A percentile compares a stretch with the other conserved stretches of the same genome.
Evolutionary conservation across 1,139 yeast genomes (phyloP).

Genomic region (Starmera stellimalicola): DNA sequence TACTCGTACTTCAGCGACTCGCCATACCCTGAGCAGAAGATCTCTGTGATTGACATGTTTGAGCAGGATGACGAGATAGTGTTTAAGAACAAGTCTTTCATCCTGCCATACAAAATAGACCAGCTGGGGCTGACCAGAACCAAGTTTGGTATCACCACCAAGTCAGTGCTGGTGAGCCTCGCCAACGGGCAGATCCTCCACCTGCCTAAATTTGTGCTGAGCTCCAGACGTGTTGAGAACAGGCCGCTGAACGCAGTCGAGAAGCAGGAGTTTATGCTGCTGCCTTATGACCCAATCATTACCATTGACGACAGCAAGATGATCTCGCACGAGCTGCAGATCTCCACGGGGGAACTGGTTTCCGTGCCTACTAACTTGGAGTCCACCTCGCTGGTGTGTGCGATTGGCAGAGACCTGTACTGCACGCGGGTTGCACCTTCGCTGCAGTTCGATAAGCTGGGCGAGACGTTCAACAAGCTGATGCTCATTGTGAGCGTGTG

Average conservation of each 20-base stretch:
- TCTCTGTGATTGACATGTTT: slow-evolving; percentile 71
- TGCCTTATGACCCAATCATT: slow-evolving; percentile 61
- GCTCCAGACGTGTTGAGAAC: slow-evolving; percentile 51
- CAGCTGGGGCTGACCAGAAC: slow-evolving; percentile 54
- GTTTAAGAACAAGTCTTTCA: slow-evolving; percentile 44
- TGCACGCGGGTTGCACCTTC: slow-evolving; percentile 78
- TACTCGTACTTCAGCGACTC: slow-evolving; percentile 50
- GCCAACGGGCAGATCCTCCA: slow-evolving; percentile 56
- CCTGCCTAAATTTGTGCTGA: slow-evolving; percentile 55
- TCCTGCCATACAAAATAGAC: slow-evolving; percentile 47
- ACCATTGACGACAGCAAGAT: slow-evolving; percentile 35
- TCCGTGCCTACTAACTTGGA: slow-evolving; percentile 67
- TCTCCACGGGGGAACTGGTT: slow-evolving; percentile 29
- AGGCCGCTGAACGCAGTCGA: slow-evolving; percentile 47
- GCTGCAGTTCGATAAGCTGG: slow-evolving; percentile 69
- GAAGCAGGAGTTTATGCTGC: slow-evolving; percentile 48
- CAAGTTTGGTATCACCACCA: slow-evolving; percentile 63
- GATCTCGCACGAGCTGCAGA: slow-evolving; percentile 30
- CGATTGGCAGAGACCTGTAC: slow-evolving; percentile 60
- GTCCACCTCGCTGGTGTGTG: slow-evolving; percentile 68
- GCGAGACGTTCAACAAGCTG: slow-evolving; percentile 54
- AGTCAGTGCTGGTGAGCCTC: slow-evolving; percentile 54
- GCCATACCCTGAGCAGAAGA: slow-evolving; percentile 39
- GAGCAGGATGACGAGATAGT: slow-evolving; percentile 41
- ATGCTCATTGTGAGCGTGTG: slow-evolving; percentile 56